Base-by-base conservation (phyloP, 2,329 filamentous ascomycete species). In the Aspergillus tanneri region DNA sequence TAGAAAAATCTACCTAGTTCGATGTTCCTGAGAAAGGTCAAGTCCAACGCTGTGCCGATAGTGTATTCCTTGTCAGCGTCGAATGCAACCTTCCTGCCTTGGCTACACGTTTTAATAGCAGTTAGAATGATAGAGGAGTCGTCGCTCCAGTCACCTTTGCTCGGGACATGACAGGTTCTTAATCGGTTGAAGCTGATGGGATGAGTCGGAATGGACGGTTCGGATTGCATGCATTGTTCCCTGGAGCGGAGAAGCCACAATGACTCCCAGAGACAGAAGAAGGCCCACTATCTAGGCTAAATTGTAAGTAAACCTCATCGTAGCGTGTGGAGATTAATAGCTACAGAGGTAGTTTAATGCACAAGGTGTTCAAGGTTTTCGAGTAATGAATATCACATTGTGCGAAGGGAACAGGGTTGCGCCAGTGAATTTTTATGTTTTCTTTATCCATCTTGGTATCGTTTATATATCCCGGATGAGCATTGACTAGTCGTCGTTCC, bases 1-100 rank as follows among this genome's bases (percentile, higher is more conserved):
- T 5, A n/a, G 36, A 1, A 8, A 27, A 11, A 51, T 47, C 71
- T 72, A 72, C 80, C 77, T 4, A 87, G 68, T 62, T 88, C 85
- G 23, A 88, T 75, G 54, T 80, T 72, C 35, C 81, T 72, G 14
- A 87, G 69, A 62, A 84, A 86, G 0, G 81, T 85, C 56, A 87
- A 66, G 57, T 88, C 81, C 25, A 88, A 62, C 0, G 84, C 81
- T 0, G 81, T 86, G 11, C 77, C 83, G 51, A 88, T 78, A 2
- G 75, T 80, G 61, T 87, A 88, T 3, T 72, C 74, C 48, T 74
- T 70, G 23, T 79, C 77, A 14, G 72, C 69, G 3, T 76, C 72
- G 38, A 87, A 80, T 2, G 86, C 72, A 4, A 85, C 78, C 10
- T 78, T 80, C 6, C 84, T 84, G 9, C 83, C 83, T 50, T 82